These are phyloP conservation scores for Graphilbum sp. DNA, from an alignment of 2,329 filamentous ascomycete species.

Conservation along the genomic window DNA sequence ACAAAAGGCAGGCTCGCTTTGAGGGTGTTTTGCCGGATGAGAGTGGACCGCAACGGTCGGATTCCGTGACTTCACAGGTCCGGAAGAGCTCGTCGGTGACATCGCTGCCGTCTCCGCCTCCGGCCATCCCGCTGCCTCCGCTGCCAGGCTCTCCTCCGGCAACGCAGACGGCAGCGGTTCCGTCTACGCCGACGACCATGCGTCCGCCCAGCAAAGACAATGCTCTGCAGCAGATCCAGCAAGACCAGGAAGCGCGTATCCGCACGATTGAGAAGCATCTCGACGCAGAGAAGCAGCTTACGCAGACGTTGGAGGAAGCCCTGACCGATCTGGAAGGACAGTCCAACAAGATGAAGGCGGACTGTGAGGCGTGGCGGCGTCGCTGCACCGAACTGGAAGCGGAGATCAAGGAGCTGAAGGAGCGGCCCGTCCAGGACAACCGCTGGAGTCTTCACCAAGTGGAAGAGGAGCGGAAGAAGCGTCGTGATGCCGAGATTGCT, in stretches of 20 bases:
- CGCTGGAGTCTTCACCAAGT: constrained; percentile 70
- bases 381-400: constrained; percentile 61
- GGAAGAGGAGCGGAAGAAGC: constrained; percentile 89
- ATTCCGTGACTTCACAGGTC: constrained; percentile 49
- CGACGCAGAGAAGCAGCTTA: constrained; percentile 89
- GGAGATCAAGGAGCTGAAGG: constrained; percentile 51
- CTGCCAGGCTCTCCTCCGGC: constrained; percentile 47
- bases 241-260: constrained; percentile 91
- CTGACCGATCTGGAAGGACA: constrained; percentile 85
- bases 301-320: constrained; percentile 85
- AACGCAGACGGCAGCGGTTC: constrained; percentile 23
- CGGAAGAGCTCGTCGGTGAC: constrained; percentile 73
- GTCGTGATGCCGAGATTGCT: constrained; percentile 78
- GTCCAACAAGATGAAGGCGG: constrained; percentile 78
- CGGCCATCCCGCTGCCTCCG: constrained; percentile 88
- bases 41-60: constrained; percentile 36
- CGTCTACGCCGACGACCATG: constrained; percentile 37
- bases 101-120: constrained; percentile 82
- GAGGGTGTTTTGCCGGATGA: constrained; percentile 27
- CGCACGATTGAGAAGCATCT: constrained; percentile 94
- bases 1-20: constrained; percentile 36
- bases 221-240: constrained; percentile 60
- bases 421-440: constrained; percentile 35
- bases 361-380: constrained; percentile 82
- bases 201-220: constrained; percentile 74